Percentiles rank a stretch among this genome's conserved stretches.
Evolutionary conservation across 495 filamentous ascomycete species (phyloP).

Genomic region (Talaromyces trachyspermus): DNA sequence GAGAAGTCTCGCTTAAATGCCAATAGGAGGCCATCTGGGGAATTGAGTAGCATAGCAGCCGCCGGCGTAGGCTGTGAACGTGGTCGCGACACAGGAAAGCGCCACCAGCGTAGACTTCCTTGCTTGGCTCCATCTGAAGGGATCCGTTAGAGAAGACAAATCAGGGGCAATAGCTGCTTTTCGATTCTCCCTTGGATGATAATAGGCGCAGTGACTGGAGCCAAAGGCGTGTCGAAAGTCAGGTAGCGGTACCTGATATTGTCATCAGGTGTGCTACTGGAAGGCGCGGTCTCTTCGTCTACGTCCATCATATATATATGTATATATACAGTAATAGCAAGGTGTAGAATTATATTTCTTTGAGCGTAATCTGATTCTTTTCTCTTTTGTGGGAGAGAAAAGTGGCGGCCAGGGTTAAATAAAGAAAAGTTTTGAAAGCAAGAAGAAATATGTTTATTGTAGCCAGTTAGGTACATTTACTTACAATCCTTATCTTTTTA

Average conservation of each 20-base stretch:
- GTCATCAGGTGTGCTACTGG: not conserved
- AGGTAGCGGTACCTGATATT: not conserved
- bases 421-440: too few species aligned
- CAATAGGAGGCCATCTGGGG: slow-evolving; percentile 50
- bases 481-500: too few species aligned
- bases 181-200: not conserved
- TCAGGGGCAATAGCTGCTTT: not conserved
- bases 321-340: not conserved
- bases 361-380: too few species aligned
- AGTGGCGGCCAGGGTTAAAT: too few species aligned
- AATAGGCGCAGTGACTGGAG: not conserved
- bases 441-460: too few species aligned
- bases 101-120: not conserved
- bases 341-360: not conserved
- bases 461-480: too few species aligned
- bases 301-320: not conserved
- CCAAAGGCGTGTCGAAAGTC: not conserved
- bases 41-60: slow-evolving; percentile 61
- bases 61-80: slow-evolving; percentile 61
- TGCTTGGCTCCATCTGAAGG: not conserved
- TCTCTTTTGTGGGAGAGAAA: too few species aligned
- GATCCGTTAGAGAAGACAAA: not conserved
- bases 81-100: slow-evolving; percentile 58
- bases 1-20: slow-evolving; percentile 43
- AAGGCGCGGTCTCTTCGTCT: not conserved